phyloP scores from a whole-genome alignment of 495 filamentous ascomycete genomes.

The Penicillium mononematosum region DNA sequence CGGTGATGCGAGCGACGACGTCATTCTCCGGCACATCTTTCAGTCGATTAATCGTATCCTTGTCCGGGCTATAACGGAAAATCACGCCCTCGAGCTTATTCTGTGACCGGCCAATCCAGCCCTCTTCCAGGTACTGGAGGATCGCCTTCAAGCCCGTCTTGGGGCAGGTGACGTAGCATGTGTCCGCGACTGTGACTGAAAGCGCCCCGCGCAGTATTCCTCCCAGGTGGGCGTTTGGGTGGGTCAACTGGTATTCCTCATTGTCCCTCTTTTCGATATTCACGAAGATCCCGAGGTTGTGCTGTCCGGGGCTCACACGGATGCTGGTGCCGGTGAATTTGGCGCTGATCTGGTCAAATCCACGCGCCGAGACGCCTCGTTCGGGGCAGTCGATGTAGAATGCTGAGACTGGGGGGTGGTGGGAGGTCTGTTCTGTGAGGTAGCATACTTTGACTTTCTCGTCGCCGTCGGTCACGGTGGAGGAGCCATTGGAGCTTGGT shows the following conservation, averaged over 20 bases:
- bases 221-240: slow-evolving; percentile 89
- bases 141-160: slow-evolving; percentile 89
- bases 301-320: slow-evolving; percentile 83
- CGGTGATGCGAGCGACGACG: slow-evolving; percentile 78
- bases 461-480: slow-evolving; percentile 33
- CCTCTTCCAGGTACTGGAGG: slow-evolving; percentile 87
- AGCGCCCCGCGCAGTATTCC: slow-evolving; percentile 81
- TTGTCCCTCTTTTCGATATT: slow-evolving; percentile 74
- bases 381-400: slow-evolving; percentile 93
- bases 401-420: slow-evolving; percentile 95
- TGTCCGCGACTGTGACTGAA: slow-evolving; percentile 82
- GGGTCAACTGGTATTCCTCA: slow-evolving; percentile 92
- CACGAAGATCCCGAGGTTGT: slow-evolving; percentile 95
- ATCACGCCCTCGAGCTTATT: slow-evolving; percentile 90
- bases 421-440: slow-evolving; percentile 96
- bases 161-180: slow-evolving; percentile 79
- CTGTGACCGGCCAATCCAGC: slow-evolving; percentile 88
- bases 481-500: slow-evolving; percentile 37
- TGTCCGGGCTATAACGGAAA: slow-evolving; percentile 79
- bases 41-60: slow-evolving; percentile 72
- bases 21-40: slow-evolving; percentile 83
- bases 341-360: slow-evolving; percentile 92
- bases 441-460: slow-evolving; percentile 78
- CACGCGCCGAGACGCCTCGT: slow-evolving; percentile 82
- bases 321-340: slow-evolving; percentile 97